Evolutionary conservation across 2,329 filamentous ascomycete genomes (phyloP).

Genomic region (Aspergillus jensenii): DNA sequence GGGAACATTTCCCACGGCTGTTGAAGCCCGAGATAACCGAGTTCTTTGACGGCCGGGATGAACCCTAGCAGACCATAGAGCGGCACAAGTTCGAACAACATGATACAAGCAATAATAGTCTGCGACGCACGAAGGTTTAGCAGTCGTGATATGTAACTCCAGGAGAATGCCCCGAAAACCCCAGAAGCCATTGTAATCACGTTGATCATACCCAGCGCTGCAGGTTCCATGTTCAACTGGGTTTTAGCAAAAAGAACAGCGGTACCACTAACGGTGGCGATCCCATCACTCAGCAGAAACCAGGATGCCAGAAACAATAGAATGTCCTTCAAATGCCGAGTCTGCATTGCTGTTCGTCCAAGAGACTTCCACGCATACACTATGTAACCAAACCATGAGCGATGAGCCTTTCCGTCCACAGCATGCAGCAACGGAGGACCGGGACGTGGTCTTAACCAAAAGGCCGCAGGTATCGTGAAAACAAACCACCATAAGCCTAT

Average conservation of each 20-base stretch:
- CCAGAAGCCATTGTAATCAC: constrained; percentile 85
- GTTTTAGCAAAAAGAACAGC: constrained; percentile 97
- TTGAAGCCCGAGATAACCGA: constrained; percentile 82
- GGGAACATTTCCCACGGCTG: constrained; percentile 97
- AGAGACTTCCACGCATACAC: constrained; percentile 83
- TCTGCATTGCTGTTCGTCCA: constrained; percentile 74
- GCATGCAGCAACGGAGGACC: constrained; percentile 70
- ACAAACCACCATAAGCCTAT: constrained; percentile 90
- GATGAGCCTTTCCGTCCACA: constrained; percentile 34
- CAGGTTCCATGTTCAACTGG: constrained; percentile 82
- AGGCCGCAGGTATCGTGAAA: constrained; percentile 83
- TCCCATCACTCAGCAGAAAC: constrained; percentile 92
- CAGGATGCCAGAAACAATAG: constrained; percentile 84
- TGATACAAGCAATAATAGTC: constrained; percentile 89
- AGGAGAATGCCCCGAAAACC: constrained; percentile 84
- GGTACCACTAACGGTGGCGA: constrained; percentile 91
- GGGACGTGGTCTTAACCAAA: constrained; percentile 85
- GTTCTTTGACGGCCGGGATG: constrained; percentile 71
- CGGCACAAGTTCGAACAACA: constrained; percentile 87
- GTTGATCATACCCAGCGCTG: constrained; percentile 86
- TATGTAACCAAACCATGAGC: constrained; percentile 70
- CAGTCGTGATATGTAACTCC: constrained; percentile 73
- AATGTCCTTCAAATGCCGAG: constrained; percentile 72
- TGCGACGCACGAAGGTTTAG: constrained; percentile 74
- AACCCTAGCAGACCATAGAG: constrained; percentile 88